Percentiles rank a stretch among this genome's conserved stretches.
Conservation (phyloP, 805 yeast genomes). For the Hanseniaspora occidentalis region DNA sequence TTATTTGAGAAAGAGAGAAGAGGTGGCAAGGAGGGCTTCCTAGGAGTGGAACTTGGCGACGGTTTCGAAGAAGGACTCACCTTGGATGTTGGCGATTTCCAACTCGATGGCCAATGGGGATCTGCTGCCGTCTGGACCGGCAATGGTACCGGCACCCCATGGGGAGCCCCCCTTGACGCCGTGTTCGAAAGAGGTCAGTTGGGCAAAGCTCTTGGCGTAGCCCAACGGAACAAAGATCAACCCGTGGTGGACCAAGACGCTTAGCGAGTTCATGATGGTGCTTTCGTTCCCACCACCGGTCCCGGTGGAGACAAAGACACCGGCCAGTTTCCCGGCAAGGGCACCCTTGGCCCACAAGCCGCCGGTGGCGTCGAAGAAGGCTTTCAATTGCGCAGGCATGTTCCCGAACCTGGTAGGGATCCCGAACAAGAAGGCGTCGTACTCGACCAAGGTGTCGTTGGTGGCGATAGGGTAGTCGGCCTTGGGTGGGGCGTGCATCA, state of each 20-base stretch:
- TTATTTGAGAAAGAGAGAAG: too few species aligned
- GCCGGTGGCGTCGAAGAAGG: constrained; percentile 72
- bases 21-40: too few species aligned
- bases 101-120: constrained; percentile 50
- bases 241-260: constrained; percentile 69
- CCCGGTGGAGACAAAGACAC: constrained; percentile 62
- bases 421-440: constrained; percentile 79
- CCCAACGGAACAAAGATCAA: constrained; percentile 73
- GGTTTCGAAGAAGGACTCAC: constrained; percentile 44
- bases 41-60: constrained; percentile 19
- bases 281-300: constrained; percentile 80
- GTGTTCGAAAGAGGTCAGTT: constrained; percentile 37
- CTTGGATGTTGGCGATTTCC: constrained; percentile 53
- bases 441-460: constrained; percentile 40
- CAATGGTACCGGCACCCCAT: constrained; percentile 77
- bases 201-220: constrained; percentile 42
- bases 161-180: constrained; percentile 74
- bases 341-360: constrained; percentile 69
- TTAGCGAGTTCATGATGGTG: constrained; percentile 51
- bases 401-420: constrained; percentile 79
- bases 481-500: constrained; percentile 52
- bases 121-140: constrained; percentile 72
- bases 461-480: constrained; percentile 56
- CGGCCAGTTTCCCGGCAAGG: constrained; percentile 61
- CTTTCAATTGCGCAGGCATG: constrained; percentile 64